Percentiles rank a stretch among this genome's conserved stretches.
Conservation (phyloP, 2,329 filamentous ascomycete genomes). For the Pestalotiopsis fici region DNA sequence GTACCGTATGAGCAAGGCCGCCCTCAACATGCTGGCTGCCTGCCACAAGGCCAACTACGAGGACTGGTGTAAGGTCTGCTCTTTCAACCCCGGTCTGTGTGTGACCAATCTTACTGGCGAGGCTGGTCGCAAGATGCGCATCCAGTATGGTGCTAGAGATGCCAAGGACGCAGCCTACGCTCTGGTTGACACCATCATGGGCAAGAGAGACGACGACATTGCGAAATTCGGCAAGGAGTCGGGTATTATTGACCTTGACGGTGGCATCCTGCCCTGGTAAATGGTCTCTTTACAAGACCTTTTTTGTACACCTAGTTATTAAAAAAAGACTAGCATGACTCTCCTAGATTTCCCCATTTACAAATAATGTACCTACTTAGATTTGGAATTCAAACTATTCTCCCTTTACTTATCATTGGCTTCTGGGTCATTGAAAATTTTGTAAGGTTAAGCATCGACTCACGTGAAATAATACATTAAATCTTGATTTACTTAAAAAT, state of each 20-base stretch:
- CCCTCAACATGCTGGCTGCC: slow-evolving; percentile 35
- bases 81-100: slow-evolving; percentile 34
- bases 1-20: slow-evolving; percentile 37
- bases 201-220: slow-evolving; percentile 27
- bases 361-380: too few relatives aligned
- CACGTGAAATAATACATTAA: too few relatives aligned
- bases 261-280: slow-evolving; percentile 22
- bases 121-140: slow-evolving; percentile 23
- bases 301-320: not conserved
- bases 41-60: slow-evolving; percentile 26
- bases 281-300: not conserved
- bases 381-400: too few relatives aligned
- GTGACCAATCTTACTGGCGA: slow-evolving; percentile 32
- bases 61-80: slow-evolving; percentile 30
- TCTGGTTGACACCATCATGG: slow-evolving; percentile 25
- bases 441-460: too few relatives aligned
- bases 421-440: too few relatives aligned
- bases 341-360: too few relatives aligned
- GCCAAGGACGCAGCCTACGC: slow-evolving; percentile 26
- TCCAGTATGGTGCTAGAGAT: slow-evolving; percentile 24
- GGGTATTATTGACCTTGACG: slow-evolving; percentile 16
- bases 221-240: slow-evolving; percentile 21
- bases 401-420: too few relatives aligned
- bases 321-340: not conserved
- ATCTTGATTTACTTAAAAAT: too few relatives aligned